phyloP scores from a whole-genome alignment of 768 basidiomycete genomes.

The Suillus weaverae region DNA sequence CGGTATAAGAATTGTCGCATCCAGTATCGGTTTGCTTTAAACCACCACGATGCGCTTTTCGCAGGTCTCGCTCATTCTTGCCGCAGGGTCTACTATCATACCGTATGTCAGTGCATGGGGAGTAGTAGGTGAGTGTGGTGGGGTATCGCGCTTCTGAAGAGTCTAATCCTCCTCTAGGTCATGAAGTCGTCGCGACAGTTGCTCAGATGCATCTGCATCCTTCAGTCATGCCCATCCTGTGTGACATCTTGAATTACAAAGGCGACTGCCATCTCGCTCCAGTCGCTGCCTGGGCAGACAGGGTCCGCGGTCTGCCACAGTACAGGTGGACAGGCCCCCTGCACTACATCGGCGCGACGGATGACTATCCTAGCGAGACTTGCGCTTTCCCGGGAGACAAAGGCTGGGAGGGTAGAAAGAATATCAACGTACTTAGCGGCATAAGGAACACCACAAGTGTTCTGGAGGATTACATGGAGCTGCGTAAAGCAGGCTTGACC shows the following conservation, averaged over 20 bases:
- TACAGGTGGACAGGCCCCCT: slow-evolving; percentile 73
- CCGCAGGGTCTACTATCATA: slow-evolving; percentile 18
- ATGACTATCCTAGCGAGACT: slow-evolving; percentile 73
- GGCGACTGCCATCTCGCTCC: slow-evolving; percentile 75
- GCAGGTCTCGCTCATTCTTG: slow-evolving; percentile 14
- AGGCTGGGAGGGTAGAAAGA: slow-evolving; percentile 65
- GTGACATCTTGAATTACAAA: slow-evolving; percentile 61
- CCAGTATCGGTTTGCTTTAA: neutral
- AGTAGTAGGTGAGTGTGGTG: slow-evolving; percentile 32
- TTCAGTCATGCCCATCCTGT: slow-evolving; percentile 61
- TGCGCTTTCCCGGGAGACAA: slow-evolving; percentile 76
- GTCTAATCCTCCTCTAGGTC: slow-evolving; percentile 48
- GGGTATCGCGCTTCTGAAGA: neutral
- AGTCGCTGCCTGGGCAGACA: slow-evolving; percentile 89
- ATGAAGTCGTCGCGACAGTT: slow-evolving; percentile 92
- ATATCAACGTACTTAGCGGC: slow-evolving; percentile 72
- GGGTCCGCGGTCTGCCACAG: slow-evolving; percentile 45
- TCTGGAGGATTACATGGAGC: slow-evolving; percentile 49
- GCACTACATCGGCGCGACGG: slow-evolving; percentile 74
- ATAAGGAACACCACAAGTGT: slow-evolving; percentile 75
- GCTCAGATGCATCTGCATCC: slow-evolving; percentile 91
- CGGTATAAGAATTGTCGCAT: neutral
- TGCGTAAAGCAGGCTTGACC: slow-evolving; percentile 7
- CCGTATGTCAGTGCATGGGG: slow-evolving; percentile 41
- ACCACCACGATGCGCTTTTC: slow-evolving; percentile 25